phyloP scores from a whole-genome alignment of 495 filamentous ascomycete species.

The Chaetomium cochliodes region DNA sequence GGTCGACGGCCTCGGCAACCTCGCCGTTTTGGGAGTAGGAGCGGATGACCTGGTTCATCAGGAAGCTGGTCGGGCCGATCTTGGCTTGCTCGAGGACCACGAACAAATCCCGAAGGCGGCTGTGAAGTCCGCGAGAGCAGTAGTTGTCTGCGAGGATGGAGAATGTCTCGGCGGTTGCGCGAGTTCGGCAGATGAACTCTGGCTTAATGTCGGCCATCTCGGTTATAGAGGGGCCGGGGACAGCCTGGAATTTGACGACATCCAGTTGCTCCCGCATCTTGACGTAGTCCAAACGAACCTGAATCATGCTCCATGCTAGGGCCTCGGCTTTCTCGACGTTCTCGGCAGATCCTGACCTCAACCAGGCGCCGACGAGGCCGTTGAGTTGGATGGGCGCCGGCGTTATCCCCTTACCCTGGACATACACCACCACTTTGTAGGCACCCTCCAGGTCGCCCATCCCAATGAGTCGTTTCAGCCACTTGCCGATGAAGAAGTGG shows the following conservation, averaged over 20 bases:
- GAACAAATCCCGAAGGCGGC: constrained; percentile 57
- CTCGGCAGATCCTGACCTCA: constrained; percentile 56
- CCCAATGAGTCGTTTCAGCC: constrained; percentile 77
- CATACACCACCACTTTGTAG: constrained; percentile 63
- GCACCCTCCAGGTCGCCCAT: constrained; percentile 68
- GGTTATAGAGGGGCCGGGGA: constrained; percentile 40
- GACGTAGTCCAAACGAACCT: constrained; percentile 60
- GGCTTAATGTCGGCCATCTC: constrained; percentile 22
- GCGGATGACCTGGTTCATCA: constrained; percentile 73
- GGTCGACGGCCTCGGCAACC: constrained; percentile 52
- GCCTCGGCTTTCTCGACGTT: constrained; percentile 62
- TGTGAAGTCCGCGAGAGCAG: constrained; percentile 56
- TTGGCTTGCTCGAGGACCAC: constrained; percentile 56
- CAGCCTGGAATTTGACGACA: constrained; percentile 19
- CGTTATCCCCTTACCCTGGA: constrained; percentile 62
- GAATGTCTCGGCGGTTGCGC: constrained; percentile 73
- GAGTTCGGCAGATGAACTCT: constrained; percentile 38
- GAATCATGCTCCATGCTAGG: constrained; percentile 75
- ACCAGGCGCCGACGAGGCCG: constrained; percentile 71
- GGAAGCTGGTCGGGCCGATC: constrained; percentile 63
- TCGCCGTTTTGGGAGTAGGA: constrained; percentile 56
- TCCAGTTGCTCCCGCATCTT: constrained; percentile 32
- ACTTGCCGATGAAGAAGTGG: constrained; percentile 77
- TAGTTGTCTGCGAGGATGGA: constrained; percentile 72
- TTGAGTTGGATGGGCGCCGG: constrained; percentile 71